phyloP scores from a whole-genome alignment of 129 eudicot genomes.

The Artemisia argyi region DNA sequence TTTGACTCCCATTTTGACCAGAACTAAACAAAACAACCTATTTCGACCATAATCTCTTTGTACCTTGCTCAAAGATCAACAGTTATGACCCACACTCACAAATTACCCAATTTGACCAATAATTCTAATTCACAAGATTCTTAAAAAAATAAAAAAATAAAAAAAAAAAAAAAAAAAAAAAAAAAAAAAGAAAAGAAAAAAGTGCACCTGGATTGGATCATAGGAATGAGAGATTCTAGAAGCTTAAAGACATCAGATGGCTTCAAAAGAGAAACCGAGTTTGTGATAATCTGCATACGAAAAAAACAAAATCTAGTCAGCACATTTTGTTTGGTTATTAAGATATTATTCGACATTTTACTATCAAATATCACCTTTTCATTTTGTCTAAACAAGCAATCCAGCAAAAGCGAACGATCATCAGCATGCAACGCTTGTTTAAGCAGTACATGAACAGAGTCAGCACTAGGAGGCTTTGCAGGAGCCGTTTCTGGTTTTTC shows the following conservation, averaged over 20 bases:
- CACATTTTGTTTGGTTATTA: background rate
- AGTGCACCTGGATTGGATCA: constrained; percentile 72
- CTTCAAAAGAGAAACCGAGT: constrained; percentile 65
- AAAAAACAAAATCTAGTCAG: constrained; percentile 2
- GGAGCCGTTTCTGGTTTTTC: constrained; percentile 43
- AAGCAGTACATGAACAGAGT: constrained; percentile 78
- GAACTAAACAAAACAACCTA: no score
- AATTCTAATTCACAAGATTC: constrained; percentile 10
- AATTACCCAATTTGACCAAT: background rate
- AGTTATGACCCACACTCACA: background rate
- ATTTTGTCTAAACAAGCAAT: constrained; percentile 85
- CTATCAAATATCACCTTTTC: constrained; percentile 51
- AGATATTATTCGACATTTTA: background rate
- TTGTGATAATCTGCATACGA: constrained; percentile 57
- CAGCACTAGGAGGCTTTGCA: constrained; percentile 87
- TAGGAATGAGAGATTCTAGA: constrained; percentile 65
- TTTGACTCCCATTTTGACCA: no score
- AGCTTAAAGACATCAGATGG: constrained; percentile 88
- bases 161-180: background rate
- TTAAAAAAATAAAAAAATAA: background rate
- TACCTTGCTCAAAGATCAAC: no score
- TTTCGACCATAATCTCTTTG: no score
- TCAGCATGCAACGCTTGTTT: constrained; percentile 96
- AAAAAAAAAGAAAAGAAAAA: background rate
- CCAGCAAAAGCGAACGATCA: constrained; percentile 77